A percentile compares a stretch with the other conserved stretches of the same genome.
Conservation (phyloP, 129 eudicot genomes). For the Centella asiatica region DNA sequence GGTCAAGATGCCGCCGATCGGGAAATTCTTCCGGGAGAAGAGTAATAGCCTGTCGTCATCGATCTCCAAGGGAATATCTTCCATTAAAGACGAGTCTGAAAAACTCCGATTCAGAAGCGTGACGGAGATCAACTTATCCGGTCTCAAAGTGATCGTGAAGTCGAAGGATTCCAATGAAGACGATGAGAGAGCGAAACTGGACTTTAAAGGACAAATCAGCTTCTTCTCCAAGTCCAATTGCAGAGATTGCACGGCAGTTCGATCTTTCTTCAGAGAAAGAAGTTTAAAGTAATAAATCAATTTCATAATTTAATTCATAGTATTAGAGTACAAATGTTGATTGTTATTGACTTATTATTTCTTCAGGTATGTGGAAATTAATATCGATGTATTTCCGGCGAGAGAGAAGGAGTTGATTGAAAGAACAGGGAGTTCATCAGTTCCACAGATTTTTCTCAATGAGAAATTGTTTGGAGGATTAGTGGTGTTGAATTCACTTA, state of each 20-base stretch:
- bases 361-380: conserved; percentile 60
- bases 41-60: conserved; percentile 60
- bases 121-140: conserved; percentile 65
- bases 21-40: conserved; percentile 60
- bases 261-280: conserved; percentile 54
- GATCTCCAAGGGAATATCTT: conserved; percentile 51
- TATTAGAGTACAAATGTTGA: not conserved
- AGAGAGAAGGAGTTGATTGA: conserved; percentile 64
- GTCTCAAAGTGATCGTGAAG: conserved; percentile 58
- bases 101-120: conserved; percentile 24
- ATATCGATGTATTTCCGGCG: conserved; percentile 70
- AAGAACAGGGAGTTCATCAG: conserved; percentile 53
- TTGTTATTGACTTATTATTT: not conserved
- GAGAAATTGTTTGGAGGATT: conserved; percentile 82
- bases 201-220: conserved; percentile 64
- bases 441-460: conserved; percentile 85
- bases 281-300: conserved; percentile 17
- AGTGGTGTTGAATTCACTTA: conserved; percentile 71
- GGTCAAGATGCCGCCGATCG: conserved; percentile 55
- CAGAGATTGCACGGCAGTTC: conserved; percentile 72
- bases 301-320: too few relatives aligned
- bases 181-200: conserved; percentile 14
- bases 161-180: conserved; percentile 16
- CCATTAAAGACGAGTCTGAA: conserved; percentile 25
- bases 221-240: conserved; percentile 85